Evolutionary conservation across 2,329 filamentous ascomycete species (phyloP).

Genomic region (Trichoderma lentiforme): DNA sequence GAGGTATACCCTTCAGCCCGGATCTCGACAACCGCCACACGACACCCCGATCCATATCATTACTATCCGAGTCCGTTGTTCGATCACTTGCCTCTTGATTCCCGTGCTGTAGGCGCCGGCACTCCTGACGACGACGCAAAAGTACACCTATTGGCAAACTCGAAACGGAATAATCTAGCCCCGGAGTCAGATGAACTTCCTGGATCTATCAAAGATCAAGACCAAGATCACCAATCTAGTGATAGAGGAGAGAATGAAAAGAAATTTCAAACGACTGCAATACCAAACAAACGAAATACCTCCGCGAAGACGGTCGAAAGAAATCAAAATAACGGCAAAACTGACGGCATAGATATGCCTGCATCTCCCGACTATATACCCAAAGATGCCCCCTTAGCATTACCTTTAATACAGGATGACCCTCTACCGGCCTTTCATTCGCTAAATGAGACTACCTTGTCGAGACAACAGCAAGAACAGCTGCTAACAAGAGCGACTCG

Average conservation of each 20-base stretch:
- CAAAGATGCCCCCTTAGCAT: neutral
- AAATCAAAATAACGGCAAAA: neutral
- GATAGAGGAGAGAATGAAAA: neutral
- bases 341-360: neutral
- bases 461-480: conserved; percentile 18
- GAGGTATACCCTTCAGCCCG: neutral
- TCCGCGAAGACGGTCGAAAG: neutral
- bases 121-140: neutral
- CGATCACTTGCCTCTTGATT: neutral
- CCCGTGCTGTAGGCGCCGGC: neutral
- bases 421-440: neutral
- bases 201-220: neutral
- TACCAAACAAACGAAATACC: neutral
- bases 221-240: neutral
- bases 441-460: neutral
- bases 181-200: neutral
- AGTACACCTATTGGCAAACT: neutral
- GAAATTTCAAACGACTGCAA: neutral
- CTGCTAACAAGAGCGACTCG: conserved; percentile 53
- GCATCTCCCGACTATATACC: neutral
- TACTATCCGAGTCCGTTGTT: neutral
- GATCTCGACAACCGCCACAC: neutral
- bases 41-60: conserved; percentile 6
- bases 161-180: neutral
- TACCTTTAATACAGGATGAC: neutral